Evolutionary conservation across 1,284 basidiomycete genomes (phyloP).

Genomic region (Taiwanofungus camphoratus): DNA sequence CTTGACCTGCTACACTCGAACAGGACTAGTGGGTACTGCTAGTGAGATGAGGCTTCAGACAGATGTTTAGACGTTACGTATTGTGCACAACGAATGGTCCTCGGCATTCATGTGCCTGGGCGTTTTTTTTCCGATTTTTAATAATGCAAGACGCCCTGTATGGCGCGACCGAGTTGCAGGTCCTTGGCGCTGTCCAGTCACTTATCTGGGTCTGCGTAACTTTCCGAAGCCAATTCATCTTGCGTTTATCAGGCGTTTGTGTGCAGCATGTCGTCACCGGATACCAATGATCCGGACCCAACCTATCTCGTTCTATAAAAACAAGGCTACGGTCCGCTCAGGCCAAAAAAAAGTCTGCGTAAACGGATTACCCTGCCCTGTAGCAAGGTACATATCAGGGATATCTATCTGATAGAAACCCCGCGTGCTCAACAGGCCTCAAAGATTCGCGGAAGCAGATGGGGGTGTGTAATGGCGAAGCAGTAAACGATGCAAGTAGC

Average conservation of each 20-base stretch:
- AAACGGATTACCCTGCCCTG: neutral
- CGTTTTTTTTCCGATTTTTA: no score
- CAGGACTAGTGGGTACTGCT: no score
- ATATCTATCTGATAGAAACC: conserved; percentile 8
- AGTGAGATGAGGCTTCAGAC: no score
- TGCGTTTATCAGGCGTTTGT: conserved; percentile 1
- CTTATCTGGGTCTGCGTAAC: neutral
- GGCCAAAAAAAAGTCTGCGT: neutral
- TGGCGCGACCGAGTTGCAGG: no score
- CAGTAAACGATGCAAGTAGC: neutral
- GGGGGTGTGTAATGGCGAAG: conserved; percentile 4
- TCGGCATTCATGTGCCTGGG: no score
- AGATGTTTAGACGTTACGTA: no score
- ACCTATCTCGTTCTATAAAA: neutral
- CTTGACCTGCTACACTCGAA: no score
- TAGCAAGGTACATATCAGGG: conserved; percentile 3
- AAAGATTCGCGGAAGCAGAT: conserved; percentile 12
- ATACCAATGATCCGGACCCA: neutral
- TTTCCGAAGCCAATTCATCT: neutral
- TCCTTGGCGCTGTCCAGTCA: neutral
- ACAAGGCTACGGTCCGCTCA: neutral
- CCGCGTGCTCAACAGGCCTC: conserved; percentile 4
- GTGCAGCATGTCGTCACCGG: neutral
- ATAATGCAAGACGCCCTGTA: no score
- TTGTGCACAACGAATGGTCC: no score